Percentiles rank a stretch among this genome's conserved stretches.
phyloP scores from a whole-genome alignment of 495 filamentous ascomycete genomes.

The Penicillium cataractarum region DNA sequence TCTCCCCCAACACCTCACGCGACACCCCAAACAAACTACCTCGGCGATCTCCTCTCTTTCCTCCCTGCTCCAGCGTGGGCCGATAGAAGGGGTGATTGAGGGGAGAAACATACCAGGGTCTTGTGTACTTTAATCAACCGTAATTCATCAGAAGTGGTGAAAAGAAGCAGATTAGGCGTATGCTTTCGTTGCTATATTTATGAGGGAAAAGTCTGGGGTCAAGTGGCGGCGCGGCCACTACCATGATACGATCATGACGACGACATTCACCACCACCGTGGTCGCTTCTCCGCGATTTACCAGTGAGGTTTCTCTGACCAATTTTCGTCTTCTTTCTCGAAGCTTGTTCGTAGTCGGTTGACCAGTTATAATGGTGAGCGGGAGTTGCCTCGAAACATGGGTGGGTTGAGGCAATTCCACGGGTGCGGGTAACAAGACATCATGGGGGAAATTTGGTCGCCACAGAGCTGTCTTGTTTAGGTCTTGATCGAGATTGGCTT shows the following conservation, averaged over 20 bases:
- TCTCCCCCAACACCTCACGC: background rate
- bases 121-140: background rate
- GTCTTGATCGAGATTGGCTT: background rate
- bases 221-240: slow-evolving; percentile 22
- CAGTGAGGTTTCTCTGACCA: slow-evolving; percentile 14
- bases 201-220: slow-evolving; percentile 4
- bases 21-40: background rate
- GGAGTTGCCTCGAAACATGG: background rate
- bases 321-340: slow-evolving; percentile 20
- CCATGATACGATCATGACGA: slow-evolving; percentile 35
- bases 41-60: background rate
- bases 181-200: slow-evolving; percentile 15
- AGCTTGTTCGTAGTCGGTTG: background rate
- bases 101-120: slow-evolving; percentile 10
- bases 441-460: background rate
- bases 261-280: slow-evolving; percentile 26
- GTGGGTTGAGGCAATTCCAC: slow-evolving; percentile 3
- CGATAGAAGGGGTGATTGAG: slow-evolving; percentile 2
- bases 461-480: background rate
- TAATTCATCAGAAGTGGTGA: background rate
- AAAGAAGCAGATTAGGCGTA: background rate
- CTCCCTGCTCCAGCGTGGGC: slow-evolving; percentile 2
- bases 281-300: slow-evolving; percentile 22
- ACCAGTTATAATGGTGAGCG: slow-evolving; percentile 14
- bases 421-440: background rate